Percentiles rank a stretch among this genome's conserved stretches.
phyloP scores from a whole-genome alignment of 257 asterid genomes.

The Rauvolfia tetraphylla region DNA sequence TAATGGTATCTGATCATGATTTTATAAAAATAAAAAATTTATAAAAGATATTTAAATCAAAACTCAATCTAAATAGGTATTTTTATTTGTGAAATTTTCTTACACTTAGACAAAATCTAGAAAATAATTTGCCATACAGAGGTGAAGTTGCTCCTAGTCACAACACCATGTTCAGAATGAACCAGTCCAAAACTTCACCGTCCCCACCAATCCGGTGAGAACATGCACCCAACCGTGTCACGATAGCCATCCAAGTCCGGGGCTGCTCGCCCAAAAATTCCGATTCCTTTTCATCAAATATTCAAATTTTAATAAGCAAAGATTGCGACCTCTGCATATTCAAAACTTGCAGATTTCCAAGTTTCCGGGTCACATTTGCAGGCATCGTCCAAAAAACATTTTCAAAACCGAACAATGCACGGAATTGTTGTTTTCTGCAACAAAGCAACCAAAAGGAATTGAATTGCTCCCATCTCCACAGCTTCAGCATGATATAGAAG shows the following conservation, averaged over 20 bases:
- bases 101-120: no score
- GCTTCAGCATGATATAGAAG: neutral
- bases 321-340: neutral
- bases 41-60: no score
- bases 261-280: neutral
- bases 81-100: no score
- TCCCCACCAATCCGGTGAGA: constrained; percentile 3
- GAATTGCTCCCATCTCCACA: neutral
- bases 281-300: neutral
- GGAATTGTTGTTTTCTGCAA: neutral
- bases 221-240: neutral
- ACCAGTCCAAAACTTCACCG: constrained; percentile 8
- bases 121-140: no score
- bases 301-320: neutral
- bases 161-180: neutral
- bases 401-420: neutral
- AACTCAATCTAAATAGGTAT: no score
- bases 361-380: neutral
- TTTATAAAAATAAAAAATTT: no score
- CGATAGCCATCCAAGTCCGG: neutral
- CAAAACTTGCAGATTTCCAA: neutral
- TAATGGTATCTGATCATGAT: no score
- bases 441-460: neutral
- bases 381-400: neutral
- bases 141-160: no score